Conservation (phyloP, 2,329 filamentous ascomycete species). For the Sporothrix mexicana region DNA sequence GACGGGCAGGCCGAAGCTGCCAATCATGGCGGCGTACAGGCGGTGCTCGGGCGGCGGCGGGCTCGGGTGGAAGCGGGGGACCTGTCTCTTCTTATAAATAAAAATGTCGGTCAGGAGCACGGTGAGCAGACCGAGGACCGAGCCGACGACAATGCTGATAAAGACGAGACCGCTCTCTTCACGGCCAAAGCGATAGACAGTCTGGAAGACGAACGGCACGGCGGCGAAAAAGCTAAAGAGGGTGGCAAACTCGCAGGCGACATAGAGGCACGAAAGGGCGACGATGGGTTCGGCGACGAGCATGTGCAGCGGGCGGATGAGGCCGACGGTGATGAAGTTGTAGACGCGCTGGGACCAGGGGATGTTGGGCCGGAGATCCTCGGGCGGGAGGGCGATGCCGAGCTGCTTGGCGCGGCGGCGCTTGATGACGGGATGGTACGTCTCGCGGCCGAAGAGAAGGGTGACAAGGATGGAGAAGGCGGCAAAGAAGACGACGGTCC, state of each 20-base stretch:
- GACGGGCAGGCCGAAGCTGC: slow-evolving; percentile 58
- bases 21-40: slow-evolving; percentile 64
- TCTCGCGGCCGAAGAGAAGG: slow-evolving; percentile 57
- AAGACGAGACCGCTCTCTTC: slow-evolving; percentile 54
- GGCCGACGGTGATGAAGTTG: slow-evolving; percentile 50
- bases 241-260: slow-evolving; percentile 57
- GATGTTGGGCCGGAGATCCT: slow-evolving; percentile 36
- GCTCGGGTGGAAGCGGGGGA: slow-evolving; percentile 43
- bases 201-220: slow-evolving; percentile 56
- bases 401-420: slow-evolving; percentile 48
- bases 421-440: slow-evolving; percentile 60
- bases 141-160: slow-evolving; percentile 54
- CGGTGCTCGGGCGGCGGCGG: slow-evolving; percentile 60
- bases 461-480: slow-evolving; percentile 46
- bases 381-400: slow-evolving; percentile 39
- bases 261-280: slow-evolving; percentile 59
- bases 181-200: slow-evolving; percentile 52
- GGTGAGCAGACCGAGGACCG: slow-evolving; percentile 51
- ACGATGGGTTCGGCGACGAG: slow-evolving; percentile 68
- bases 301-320: slow-evolving; percentile 62
- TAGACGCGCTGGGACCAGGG: slow-evolving; percentile 41
- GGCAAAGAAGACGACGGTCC: slow-evolving; percentile 56
- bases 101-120: slow-evolving; percentile 50
- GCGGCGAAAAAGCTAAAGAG: slow-evolving; percentile 60
- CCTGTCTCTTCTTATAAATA: slow-evolving; percentile 49